Evolutionary conservation across 805 yeast species (phyloP).

Genomic region (Candida nonsorbophila): DNA sequence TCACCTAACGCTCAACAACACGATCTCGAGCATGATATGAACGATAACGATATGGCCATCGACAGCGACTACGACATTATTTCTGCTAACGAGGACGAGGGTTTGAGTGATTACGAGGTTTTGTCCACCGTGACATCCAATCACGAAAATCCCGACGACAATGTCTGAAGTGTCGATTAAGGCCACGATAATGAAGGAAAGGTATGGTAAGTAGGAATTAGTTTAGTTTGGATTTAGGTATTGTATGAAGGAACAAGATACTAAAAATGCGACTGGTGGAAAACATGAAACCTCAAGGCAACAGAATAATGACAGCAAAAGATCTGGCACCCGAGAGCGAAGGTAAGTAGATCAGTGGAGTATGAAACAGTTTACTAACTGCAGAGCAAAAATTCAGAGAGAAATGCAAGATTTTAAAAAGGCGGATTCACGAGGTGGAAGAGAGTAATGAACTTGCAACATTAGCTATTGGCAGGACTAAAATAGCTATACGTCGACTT

Average conservation of each 20-base stretch:
- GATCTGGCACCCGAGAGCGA: constrained; percentile 34
- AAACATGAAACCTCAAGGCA: constrained; percentile 1
- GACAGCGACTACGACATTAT: constrained; percentile 26
- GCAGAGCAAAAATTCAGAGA: constrained; percentile 43
- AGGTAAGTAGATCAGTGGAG: constrained; percentile 23
- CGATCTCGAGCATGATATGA: constrained; percentile 10
- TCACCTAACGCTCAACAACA: constrained; percentile 7
- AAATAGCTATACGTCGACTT: constrained; percentile 68
- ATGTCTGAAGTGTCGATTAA: background rate
- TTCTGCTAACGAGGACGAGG: constrained; percentile 22
- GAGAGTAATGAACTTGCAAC: constrained; percentile 72
- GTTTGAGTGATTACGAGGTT: constrained; percentile 30
- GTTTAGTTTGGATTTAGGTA: too few species aligned
- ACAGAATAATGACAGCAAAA: constrained; percentile 8
- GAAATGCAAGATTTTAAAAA: constrained; percentile 68
- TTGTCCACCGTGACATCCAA: constrained; percentile 19
- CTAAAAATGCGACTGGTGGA: too few species aligned
- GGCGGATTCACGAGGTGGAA: constrained; percentile 66
- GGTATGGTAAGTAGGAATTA: too few species aligned
- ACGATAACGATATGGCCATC: constrained; percentile 11
- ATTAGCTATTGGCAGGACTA: constrained; percentile 71
- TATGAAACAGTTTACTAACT: background rate
- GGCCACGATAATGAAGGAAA: background rate
- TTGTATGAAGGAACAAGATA: too few species aligned
- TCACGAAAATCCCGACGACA: background rate